phyloP scores from a whole-genome alignment of 2,329 filamentous ascomycete species.

The Colletotrichum caudatum region DNA sequence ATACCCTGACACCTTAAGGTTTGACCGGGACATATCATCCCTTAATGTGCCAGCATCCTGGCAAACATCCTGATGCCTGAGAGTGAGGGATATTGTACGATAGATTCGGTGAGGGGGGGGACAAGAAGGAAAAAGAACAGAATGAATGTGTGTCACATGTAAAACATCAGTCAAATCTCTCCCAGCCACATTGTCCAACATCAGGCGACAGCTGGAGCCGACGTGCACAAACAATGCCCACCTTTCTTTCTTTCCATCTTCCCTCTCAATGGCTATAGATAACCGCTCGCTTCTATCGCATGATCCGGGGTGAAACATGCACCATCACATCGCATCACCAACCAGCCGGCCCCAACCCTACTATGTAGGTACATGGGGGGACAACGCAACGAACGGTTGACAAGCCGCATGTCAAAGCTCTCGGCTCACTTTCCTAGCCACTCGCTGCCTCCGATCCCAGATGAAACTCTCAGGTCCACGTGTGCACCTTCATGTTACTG shows the following conservation, averaged over 20 bases:
- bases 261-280: neutral
- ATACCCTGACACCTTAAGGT: no score
- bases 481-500: slow-evolving; percentile 21
- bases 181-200: slow-evolving; percentile 21
- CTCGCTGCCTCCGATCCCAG: neutral
- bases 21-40: no score
- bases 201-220: slow-evolving; percentile 16
- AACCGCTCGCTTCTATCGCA: neutral
- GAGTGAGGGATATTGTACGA: neutral
- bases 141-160: slow-evolving; percentile 23
- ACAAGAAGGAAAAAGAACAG: neutral
- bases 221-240: no score
- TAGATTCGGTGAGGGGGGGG: neutral
- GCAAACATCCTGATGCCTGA: neutral
- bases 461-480: slow-evolving; percentile 16
- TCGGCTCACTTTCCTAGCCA: slow-evolving; percentile 17
- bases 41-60: neutral
- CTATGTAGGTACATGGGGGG: neutral
- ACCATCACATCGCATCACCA: neutral
- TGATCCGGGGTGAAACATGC: slow-evolving; percentile 1
- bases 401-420: slow-evolving; percentile 29
- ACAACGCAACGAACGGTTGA: neutral
- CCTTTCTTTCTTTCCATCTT: neutral
- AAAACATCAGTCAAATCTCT: slow-evolving; percentile 11
- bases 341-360: slow-evolving; percentile 8